Evolutionary conservation across 805 yeast genomes (phyloP), one percentile per base, ranked within the genome.

Genomic region (Kluyveromyces wickerhamii): DNA sequence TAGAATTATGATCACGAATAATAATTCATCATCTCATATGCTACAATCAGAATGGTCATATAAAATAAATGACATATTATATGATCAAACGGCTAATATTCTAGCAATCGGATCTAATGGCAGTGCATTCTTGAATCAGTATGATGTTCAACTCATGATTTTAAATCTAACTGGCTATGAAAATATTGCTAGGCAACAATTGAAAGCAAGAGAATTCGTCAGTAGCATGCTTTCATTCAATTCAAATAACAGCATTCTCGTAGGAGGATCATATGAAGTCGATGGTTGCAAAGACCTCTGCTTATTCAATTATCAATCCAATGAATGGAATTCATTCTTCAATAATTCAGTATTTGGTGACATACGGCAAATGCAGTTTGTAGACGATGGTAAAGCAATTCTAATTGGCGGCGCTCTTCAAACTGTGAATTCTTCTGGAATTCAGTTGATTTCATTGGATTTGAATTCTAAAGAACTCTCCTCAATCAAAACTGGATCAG

Each of bases 211-310:
- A 4, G 59, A 62, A n/a, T 48, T 53, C 6, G 66, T 76, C 10
- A 63, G 64, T 10, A 54, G 72, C 1, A 54, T 72, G 34, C 42
- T 67, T 12, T 60, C 61, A 21, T 65, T 68, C 21, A 62, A 62
- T 16, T 59, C 56, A 19, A 62, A 65, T 19, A 35, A 59, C 6
- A 60, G 68, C 2, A 46, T 64, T 13, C 57, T 86, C 18, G 63
- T 83, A 9, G 95, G 82, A 25, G 96, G 96, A 16, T 65, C 70
- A 27, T 86, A 83, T 51, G 52, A 64, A 14, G 77, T 82, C 2
- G 78, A 80, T 0, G 55, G 60, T 17, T 87, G 95, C 57, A 54
- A 64, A 2, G 69, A 74, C 1, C 56, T 88, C 23, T 87, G 96
- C 53, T 59, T 79, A 22, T 84, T 72, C 51, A 78, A 79, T 46